Conservation (phyloP, 192 early-diverging fungal genomes). For the Umbelopsis sp. region DNA sequence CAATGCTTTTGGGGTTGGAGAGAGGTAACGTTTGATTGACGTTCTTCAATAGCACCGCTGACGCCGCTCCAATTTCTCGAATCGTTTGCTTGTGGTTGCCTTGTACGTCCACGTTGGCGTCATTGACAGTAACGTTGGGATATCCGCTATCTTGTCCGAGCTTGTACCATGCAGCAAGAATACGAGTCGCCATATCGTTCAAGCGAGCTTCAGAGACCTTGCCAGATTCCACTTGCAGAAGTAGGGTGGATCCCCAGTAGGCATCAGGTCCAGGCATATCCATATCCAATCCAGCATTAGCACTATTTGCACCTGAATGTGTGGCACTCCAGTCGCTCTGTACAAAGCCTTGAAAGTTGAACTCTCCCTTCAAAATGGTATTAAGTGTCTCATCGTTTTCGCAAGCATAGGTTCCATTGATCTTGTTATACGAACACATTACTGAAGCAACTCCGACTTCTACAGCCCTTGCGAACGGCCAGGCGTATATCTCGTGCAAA, state of each 20-base stretch:
- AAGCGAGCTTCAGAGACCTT: background rate
- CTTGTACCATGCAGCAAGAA: slow-evolving; percentile 9
- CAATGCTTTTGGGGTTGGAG: slow-evolving; percentile 6
- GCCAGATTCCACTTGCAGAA: background rate
- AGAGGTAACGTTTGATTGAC: slow-evolving; percentile 18
- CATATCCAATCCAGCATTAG: slow-evolving; percentile 49
- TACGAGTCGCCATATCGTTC: slow-evolving; percentile 1
- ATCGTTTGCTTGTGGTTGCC: slow-evolving; percentile 17
- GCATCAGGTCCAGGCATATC: slow-evolving; percentile 51
- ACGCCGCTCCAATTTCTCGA: slow-evolving; percentile 25
- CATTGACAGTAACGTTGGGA: slow-evolving; percentile 11
- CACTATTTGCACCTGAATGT: slow-evolving; percentile 25
- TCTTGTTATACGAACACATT: slow-evolving; percentile 64
- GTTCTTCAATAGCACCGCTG: slow-evolving; percentile 23
- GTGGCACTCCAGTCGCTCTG: slow-evolving; percentile 52
- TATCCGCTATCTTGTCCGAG: slow-evolving; percentile 17
- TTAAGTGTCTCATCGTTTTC: slow-evolving; percentile 47
- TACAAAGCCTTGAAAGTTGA: slow-evolving; percentile 57
- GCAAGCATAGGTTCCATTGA: slow-evolving; percentile 62
- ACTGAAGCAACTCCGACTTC: slow-evolving; percentile 58
- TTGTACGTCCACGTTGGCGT: slow-evolving; percentile 17
- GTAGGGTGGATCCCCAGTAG: background rate
- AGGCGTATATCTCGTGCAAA: slow-evolving; percentile 60
- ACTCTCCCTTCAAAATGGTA: slow-evolving; percentile 45
- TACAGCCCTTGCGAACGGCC: slow-evolving; percentile 55